Evolutionary conservation across 768 basidiomycete genomes (phyloP).

Genomic region (Ramaria rubella): DNA sequence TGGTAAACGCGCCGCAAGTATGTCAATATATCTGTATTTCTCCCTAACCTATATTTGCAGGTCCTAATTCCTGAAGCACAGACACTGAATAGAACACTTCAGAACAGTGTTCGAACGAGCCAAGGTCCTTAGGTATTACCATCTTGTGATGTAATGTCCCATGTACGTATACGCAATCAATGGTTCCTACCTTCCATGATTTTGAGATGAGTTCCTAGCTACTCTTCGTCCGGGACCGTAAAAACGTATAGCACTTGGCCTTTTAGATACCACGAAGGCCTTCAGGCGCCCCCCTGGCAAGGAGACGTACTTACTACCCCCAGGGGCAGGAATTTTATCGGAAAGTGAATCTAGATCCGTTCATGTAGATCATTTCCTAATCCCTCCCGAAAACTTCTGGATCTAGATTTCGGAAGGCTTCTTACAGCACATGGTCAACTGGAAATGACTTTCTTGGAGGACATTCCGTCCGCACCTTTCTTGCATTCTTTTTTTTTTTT

Average conservation of each 20-base stretch:
- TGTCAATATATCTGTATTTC: too few species aligned
- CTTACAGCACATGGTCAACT: neutral
- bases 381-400: neutral
- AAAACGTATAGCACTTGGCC: neutral
- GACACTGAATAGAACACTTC: too few species aligned
- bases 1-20: too few species aligned
- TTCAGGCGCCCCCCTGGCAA: neutral
- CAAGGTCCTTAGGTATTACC: too few species aligned
- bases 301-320: neutral
- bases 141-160: too few species aligned
- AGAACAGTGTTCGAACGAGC: too few species aligned
- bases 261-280: neutral
- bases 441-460: too few species aligned
- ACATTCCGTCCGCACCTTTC: too few species aligned
- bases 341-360: neutral
- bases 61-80: too few species aligned
- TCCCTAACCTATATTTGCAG: too few species aligned
- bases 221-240: neutral
- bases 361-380: neutral
- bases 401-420: neutral
- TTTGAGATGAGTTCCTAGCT: neutral
- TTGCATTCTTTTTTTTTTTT: too few species aligned
- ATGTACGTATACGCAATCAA: too few species aligned
- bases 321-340: neutral
- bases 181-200: neutral